Evolutionary conservation across 2,329 filamentous ascomycete species (phyloP).

Genomic region (Hirsutella minnesotensis): DNA sequence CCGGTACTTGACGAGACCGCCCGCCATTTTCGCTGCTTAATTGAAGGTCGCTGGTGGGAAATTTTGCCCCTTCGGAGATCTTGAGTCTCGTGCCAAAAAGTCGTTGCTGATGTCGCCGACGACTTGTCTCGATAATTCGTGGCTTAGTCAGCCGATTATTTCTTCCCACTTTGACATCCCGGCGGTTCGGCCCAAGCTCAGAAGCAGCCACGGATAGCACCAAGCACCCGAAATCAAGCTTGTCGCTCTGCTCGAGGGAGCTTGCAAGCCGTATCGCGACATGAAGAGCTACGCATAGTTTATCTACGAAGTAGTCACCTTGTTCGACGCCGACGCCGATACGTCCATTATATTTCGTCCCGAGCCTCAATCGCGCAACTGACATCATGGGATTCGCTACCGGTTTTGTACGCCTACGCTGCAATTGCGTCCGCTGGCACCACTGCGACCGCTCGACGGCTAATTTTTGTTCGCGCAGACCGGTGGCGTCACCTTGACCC

Average conservation of each 20-base stretch:
- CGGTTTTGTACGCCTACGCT: conserved; percentile 51
- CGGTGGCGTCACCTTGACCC: conserved; percentile 64
- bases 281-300: background rate
- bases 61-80: background rate
- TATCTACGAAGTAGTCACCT: background rate
- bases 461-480: conserved; percentile 33
- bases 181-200: background rate
- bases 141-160: background rate
- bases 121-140: background rate
- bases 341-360: no score
- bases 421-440: background rate
- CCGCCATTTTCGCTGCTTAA: conserved; percentile 51
- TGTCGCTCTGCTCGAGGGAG: background rate
- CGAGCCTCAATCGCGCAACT: background rate
- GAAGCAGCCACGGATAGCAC: background rate
- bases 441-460: background rate
- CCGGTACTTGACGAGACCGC: conserved; percentile 76
- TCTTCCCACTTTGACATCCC: background rate
- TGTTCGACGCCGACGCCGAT: no score
- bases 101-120: background rate
- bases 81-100: conserved; percentile 1
- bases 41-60: background rate
- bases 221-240: background rate
- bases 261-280: background rate
- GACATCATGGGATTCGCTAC: conserved; percentile 56